Evolutionary conservation across 1,284 basidiomycete genomes (phyloP), one percentile per base, ranked within the genome.

Genomic region (Bjerkandera adusta): DNA sequence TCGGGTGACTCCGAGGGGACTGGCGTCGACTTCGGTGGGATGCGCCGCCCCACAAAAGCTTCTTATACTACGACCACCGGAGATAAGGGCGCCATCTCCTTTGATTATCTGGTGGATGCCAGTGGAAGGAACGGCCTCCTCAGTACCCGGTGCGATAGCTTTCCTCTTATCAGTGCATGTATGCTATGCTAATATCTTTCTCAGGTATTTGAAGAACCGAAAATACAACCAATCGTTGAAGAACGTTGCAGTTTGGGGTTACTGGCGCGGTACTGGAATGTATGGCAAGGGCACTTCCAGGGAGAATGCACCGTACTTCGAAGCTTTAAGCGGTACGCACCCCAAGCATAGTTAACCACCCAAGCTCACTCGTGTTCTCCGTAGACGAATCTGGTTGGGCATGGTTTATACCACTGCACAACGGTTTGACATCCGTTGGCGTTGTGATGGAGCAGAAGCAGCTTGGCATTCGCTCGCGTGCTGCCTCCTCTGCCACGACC

Each of bases 231-330:
- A 75, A 27, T 79, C 81, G 2, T 61, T 89, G 43, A 83, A 77
- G 57, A 89, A 89, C 57, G 72, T 88, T 18, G 87, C 87, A 0
- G 71, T 83, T 10, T 89, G 87, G 87, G 86, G 79, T 2, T 89
- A 89, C 57, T 89, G 85, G 85, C 69, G 57, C 22, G 70, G 70
- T 24, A 72, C 73, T 0, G 71, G 66, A 11, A 70, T 66, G 33
- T 88, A 88, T 57, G 83, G 78, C 3, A 49, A 56, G 15, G 80
- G 75, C 11, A 78, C 79, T n/a, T 50, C 54, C 13, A 65, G 76
- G 49, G 73, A 73, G 65, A 85, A 84, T 11, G 76, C 81, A 7
- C 62, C 63, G 7, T 72, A 61, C 52, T 86, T 89, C 55, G 87
- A 89, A 60, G 82, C 85, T 3, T 63, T 89, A 38, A 79, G 75